Evolutionary conservation across 352 stramenopile genomes (phyloP).

Genomic region (Phytopythium sindhum): DNA sequence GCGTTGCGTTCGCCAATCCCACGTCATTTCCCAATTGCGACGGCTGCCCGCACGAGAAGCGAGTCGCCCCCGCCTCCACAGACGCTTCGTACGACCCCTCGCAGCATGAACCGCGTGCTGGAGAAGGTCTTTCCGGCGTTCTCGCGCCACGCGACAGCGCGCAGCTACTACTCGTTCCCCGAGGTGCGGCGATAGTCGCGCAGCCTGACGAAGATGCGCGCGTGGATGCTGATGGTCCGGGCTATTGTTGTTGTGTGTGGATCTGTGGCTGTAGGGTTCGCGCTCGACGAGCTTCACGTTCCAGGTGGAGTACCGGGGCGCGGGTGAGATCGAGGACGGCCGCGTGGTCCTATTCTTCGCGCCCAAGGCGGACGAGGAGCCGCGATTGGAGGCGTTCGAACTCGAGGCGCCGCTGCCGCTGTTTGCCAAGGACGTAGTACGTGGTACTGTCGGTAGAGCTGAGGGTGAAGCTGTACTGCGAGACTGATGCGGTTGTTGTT

Average conservation of each 20-base stretch:
- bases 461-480: neutral
- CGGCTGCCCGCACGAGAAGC: no score
- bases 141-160: conserved; percentile 27
- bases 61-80: neutral
- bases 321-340: conserved; percentile 28
- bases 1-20: neutral
- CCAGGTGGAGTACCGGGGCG: conserved; percentile 39
- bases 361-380: conserved; percentile 29
- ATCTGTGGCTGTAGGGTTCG: conserved; percentile 28
- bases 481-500: conserved; percentile 7
- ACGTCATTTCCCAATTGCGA: neutral
- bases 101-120: conserved; percentile 63
- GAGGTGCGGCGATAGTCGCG: conserved; percentile 32
- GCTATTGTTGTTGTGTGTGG: neutral
- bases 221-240: neutral
- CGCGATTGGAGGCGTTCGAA: conserved; percentile 56
- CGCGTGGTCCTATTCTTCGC: conserved; percentile 70
- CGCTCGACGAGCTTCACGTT: conserved; percentile 47
- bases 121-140: conserved; percentile 68
- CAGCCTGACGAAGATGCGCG: neutral
- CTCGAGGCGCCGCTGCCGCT: conserved; percentile 52
- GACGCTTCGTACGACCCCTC: conserved; percentile 2
- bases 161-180: conserved; percentile 60
- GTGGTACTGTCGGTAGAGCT: neutral
- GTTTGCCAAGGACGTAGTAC: conserved; percentile 63